Base-by-base conservation (phyloP, 768 basidiomycete genomes). In the Boletus edulis region DNA sequence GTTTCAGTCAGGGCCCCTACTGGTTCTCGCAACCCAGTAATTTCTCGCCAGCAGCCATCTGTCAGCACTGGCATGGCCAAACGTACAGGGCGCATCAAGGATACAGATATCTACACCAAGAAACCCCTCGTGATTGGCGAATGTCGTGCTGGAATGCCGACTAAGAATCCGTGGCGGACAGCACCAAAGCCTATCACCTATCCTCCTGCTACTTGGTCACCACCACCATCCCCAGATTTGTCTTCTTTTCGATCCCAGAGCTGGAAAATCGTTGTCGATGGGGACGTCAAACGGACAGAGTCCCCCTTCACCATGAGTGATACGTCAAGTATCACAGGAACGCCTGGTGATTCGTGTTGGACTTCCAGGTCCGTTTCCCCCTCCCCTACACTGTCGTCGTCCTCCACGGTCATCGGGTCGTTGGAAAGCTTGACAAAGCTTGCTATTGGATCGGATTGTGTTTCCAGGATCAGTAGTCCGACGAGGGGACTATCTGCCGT, bases 231-330 rank as follows among this genome's bases (percentile, higher is more conserved):
- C 9, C 43, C 62, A 12, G 27, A 44, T 18, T 27, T 53, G 9
- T 46, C 49, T 17, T 57, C 52, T 0, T 54, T 49, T 40, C 58
- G 44, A 6, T 64, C 58, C 0, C 63, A 46, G 27, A 55, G 32
- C 11, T 49, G 45, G 62, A 43, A 35, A 1, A 39, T 45, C 4
- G 46, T 46, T 11, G 29, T 50, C 18, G 17, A 18, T 14, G 29
- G 29, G 29, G 8, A 29, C 29, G 31, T 20, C 14, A 31, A 49
- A 13, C 40, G 20, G 7, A 18, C 11, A 3, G 24, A 20, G 13
- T n/a, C 20, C 3, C 20, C 29, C 2, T 15, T 14, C 10, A 20
- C 3, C 18, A 8, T 35, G 18, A 11, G n/a, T 0, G 34, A 32
- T 5, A 7, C 8, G 35, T 32, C 31, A 4, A 15, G 32, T n/a